Conservation (phyloP, 2,329 filamentous ascomycete species). For the Cercospora canescens region DNA sequence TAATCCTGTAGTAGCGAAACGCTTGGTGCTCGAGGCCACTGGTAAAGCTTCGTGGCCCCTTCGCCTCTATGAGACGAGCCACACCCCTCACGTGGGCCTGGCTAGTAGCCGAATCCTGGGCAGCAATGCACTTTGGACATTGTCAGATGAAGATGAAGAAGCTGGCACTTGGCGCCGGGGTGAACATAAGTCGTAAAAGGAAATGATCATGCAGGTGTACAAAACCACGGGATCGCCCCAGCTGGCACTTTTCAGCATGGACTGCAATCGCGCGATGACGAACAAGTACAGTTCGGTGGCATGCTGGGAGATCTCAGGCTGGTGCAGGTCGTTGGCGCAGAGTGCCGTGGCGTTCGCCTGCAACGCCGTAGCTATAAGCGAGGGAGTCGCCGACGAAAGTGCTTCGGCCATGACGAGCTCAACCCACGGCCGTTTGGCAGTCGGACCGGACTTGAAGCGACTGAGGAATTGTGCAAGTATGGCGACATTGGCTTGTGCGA, state of each 20-base stretch:
- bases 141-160: conserved; percentile 4
- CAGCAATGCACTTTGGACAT: background rate
- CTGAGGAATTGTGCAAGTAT: background rate
- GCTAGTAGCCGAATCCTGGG: background rate
- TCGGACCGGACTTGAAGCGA: background rate
- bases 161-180: background rate
- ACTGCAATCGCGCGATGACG: conserved; percentile 1
- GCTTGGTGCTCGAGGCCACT: conserved; percentile 12
- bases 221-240: conserved; percentile 8
- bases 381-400: background rate
- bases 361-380: background rate
- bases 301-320: conserved; percentile 6
- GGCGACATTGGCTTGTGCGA: background rate
- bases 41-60: conserved; percentile 8
- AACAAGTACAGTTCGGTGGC: conserved; percentile 12
- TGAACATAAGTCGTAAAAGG: conserved; percentile 13
- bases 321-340: conserved; percentile 11
- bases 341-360: conserved; percentile 14
- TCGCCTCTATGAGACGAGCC: conserved; percentile 9
- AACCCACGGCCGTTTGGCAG: conserved; percentile 8
- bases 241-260: background rate
- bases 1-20: conserved; percentile 15
- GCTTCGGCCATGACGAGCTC: conserved; percentile 5
- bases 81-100: conserved; percentile 11
- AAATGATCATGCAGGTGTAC: conserved; percentile 16